Conservation (phyloP, 176 grass and related monocot genomes). For the Thinopyrum elongatum region DNA sequence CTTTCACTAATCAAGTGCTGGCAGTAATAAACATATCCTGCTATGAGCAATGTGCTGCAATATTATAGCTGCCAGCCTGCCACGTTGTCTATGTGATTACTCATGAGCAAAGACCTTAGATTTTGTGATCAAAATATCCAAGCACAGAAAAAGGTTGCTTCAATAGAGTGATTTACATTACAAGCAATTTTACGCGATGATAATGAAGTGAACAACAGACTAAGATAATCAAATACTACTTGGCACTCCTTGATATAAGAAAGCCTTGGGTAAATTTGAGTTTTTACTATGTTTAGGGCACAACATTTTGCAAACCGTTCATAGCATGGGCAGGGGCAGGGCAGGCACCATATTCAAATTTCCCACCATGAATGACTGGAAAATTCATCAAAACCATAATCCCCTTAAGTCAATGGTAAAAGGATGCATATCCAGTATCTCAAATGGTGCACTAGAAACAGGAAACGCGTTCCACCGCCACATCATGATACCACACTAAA, state of each 20-base stretch:
- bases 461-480: neutral
- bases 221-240: neutral
- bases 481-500: neutral
- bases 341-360: neutral
- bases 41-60: neutral
- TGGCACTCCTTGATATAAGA: neutral
- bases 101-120: neutral
- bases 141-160: neutral
- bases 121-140: neutral
- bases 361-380: neutral
- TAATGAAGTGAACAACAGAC: neutral
- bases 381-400: neutral
- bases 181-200: neutral
- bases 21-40: neutral
- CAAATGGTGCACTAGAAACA: neutral
- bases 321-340: neutral
- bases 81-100: neutral
- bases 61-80: neutral
- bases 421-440: neutral
- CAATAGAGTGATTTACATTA: neutral
- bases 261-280: neutral
- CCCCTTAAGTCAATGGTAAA: neutral
- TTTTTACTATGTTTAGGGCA: neutral
- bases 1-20: constrained; percentile 5
- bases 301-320: neutral